Conservation (phyloP, 2,329 filamentous ascomycete genomes). For the Gaeumannomyces tritici region DNA sequence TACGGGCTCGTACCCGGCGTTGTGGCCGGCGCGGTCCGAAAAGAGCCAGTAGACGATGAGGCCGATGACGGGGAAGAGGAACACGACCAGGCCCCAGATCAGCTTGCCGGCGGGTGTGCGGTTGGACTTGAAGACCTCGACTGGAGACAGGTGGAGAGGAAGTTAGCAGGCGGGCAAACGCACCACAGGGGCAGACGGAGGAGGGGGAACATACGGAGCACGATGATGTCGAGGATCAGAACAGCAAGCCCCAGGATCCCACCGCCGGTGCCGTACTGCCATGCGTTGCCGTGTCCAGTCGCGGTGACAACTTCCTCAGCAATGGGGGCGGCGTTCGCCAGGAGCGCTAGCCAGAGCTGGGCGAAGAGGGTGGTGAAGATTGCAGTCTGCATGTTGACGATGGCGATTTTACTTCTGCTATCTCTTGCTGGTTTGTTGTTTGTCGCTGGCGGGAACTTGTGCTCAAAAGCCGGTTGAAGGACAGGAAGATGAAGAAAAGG, state of each 20-base stretch:
- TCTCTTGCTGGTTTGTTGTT: neutral
- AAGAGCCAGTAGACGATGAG: constrained; percentile 56
- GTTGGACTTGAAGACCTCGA: constrained; percentile 56
- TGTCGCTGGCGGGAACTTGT: too few relatives aligned
- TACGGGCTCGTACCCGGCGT: constrained; percentile 23
- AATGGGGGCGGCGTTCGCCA: constrained; percentile 39
- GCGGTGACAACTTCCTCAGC: constrained; percentile 23
- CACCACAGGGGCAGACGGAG: neutral
- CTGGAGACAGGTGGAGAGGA: constrained; percentile 23
- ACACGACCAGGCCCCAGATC: constrained; percentile 53
- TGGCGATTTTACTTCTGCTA: neutral
- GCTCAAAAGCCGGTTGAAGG: too few relatives aligned
- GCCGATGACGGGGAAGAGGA: constrained; percentile 54
- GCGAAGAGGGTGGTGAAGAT: constrained; percentile 32
- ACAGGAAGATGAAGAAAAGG: neutral
- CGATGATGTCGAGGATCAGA: constrained; percentile 51
- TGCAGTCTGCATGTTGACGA: neutral
- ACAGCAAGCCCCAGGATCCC: constrained; percentile 53
- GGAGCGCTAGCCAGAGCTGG: constrained; percentile 40
- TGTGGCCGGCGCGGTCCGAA: constrained; percentile 49
- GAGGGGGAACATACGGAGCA: constrained; percentile 39
- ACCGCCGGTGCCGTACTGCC: constrained; percentile 52
- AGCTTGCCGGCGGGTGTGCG: constrained; percentile 48
- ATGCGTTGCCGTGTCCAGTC: constrained; percentile 30
- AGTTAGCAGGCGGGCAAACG: constrained; percentile 7